Base-by-base conservation (phyloP, 2,329 filamentous ascomycete species). In the Sporothrix sp. region DNA sequence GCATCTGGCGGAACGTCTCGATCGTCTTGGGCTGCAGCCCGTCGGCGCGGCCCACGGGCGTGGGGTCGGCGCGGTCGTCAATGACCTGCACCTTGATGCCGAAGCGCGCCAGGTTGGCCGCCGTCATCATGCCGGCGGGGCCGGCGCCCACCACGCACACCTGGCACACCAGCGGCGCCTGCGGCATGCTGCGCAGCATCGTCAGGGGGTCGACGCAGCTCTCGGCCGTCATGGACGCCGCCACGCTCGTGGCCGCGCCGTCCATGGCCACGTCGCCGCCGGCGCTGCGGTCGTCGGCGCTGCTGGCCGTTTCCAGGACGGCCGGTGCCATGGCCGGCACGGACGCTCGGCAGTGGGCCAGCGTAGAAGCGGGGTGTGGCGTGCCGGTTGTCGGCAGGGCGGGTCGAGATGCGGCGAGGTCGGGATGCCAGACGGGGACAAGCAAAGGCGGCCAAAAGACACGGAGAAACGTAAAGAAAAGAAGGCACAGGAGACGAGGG, bases 21-120 rank as follows among this genome's bases (percentile, higher is more conserved):
- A 89, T 85, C 1, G 83, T 84, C 66, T 88, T 88, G 39, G 84
- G 84, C 60, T 88, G 84, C 48, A 88, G 69, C 36, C 84, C 84
- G 63, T 88, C 85, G 55, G 83, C 83, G 63, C 73, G 75, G 59
- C 71, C 56, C 59, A 50, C 32, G 59, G 59, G 78, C 74, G 56
- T 50, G n/a, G 25, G 25, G 28, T 40, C 50, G 60, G 50, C 58
- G 52, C 39, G 55, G 48, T 20, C 36, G 38, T 49, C 42, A 42
- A 48, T 36, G 37, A 37, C 36, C 11, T 50, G 25, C 13, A 52
- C 23, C 38, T 44, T 52, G 54, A 82, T 74, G 13, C 78, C 79
- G 58, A 76, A 81, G 3, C 79, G 73, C 14, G 74, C 72, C n/a
- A 83, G 66, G 54, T 58, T 58, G 52, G 57, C 55, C 7, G 57